Conservation (phyloP, 2,329 filamentous ascomycete genomes). For the Fusarium clavum region DNA sequence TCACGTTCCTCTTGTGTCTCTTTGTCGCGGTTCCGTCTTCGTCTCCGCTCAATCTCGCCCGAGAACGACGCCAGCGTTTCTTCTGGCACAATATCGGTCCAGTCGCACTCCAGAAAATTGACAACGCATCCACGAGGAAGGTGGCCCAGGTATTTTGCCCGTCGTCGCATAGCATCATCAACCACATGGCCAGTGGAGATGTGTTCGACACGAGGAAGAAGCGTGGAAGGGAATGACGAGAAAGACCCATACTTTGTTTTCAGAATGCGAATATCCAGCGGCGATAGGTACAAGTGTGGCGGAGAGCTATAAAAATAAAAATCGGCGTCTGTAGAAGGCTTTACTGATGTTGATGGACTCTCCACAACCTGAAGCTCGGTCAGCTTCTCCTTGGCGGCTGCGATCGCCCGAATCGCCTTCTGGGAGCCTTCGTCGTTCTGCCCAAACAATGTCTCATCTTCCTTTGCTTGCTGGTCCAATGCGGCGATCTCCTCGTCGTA, state of each 20-base stretch:
- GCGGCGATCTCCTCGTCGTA: constrained; percentile 83
- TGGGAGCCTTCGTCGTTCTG: constrained; percentile 94
- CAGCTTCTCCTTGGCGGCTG: constrained; percentile 80
- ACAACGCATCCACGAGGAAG: constrained; percentile 92
- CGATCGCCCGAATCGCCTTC: constrained; percentile 81
- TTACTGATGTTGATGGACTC: constrained; percentile 29
- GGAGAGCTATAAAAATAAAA: constrained; percentile 92
- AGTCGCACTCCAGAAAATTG: constrained; percentile 92
- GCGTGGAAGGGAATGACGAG: constrained; percentile 82
- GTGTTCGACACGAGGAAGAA: constrained; percentile 88
- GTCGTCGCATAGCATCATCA: constrained; percentile 84
- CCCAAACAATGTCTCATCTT: constrained; percentile 91
- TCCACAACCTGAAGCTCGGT: constrained; percentile 55
- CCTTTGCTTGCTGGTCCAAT: constrained; percentile 79
- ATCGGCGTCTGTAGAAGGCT: constrained; percentile 56
- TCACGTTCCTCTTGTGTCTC: constrained; percentile 88
- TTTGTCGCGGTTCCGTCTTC: constrained; percentile 84
- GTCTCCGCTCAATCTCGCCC: constrained; percentile 79
- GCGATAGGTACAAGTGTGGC: constrained; percentile 88
- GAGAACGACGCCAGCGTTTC: constrained; percentile 81
- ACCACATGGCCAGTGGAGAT: constrained; percentile 89
- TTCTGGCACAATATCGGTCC: constrained; percentile 86
- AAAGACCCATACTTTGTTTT: constrained; percentile 90
- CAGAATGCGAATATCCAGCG: constrained; percentile 90
- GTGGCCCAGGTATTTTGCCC: constrained; percentile 88